Evolutionary conservation across 2,329 filamentous ascomycete genomes (phyloP).

Genomic region (Aspergillus brasiliensis): DNA sequence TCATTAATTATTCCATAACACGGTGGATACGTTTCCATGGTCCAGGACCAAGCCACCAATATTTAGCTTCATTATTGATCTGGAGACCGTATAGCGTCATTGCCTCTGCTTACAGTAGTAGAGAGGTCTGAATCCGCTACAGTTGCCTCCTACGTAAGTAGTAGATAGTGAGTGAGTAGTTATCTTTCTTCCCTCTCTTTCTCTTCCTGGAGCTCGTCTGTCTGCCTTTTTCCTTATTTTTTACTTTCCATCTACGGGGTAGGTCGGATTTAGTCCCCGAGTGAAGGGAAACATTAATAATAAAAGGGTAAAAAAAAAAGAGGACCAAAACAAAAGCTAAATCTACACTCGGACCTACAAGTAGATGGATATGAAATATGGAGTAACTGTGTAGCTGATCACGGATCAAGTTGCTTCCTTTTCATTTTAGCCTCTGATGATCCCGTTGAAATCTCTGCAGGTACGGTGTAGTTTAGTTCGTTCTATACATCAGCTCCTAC

Average conservation of each 20-base stretch:
- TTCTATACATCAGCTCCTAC: not conserved
- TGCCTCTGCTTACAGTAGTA: not conserved
- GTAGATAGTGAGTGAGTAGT: not conserved
- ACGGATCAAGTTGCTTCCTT: conserved; percentile 4
- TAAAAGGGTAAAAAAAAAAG: no score
- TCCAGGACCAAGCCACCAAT: conserved; percentile 3
- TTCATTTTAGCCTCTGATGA: not conserved
- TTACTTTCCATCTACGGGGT: no score
- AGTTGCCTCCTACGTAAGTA: not conserved
- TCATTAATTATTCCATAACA: conserved; percentile 6
- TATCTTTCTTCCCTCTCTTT: not conserved
- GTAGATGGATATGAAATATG: no score
- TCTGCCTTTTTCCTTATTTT: no score
- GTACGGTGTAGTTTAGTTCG: conserved; percentile 5
- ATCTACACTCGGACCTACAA: no score
- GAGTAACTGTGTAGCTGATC: not conserved
- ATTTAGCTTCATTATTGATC: conserved; percentile 8
- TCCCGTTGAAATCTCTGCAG: conserved; percentile 10
- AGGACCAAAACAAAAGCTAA: no score
- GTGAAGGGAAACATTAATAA: no score
- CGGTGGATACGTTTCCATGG: conserved; percentile 7
- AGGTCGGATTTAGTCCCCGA: no score
- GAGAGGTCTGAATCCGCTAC: not conserved
- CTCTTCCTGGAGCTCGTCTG: no score
- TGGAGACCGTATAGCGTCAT: conserved; percentile 1